Base-by-base conservation (phyloP, 257 asterid species). In the Ophiorrhiza pumila region DNA sequence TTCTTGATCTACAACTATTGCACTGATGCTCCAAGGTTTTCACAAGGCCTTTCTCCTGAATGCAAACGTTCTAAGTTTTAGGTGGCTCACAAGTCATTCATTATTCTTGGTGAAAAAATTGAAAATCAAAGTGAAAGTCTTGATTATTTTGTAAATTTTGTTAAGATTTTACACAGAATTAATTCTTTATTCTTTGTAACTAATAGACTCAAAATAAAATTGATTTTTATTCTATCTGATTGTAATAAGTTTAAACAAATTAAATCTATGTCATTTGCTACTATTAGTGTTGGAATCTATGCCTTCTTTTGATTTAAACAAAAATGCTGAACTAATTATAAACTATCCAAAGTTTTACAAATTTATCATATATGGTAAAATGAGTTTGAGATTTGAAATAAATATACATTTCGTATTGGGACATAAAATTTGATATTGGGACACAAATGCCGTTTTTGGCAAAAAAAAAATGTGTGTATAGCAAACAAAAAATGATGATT, bases 1-100 rank as follows among this genome's bases (percentile, higher is more conserved):
- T 76, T 73, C 14, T 78, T 80, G 85, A 60, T 86, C 17, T 86
- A 88, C 35, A 76, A 88, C 52, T 88, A 88, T 42, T 88, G 94
- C 32, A 57, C 71, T 14, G 91, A 86, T 84, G 17, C 8, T 46
- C 53, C 55, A 18, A 83, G 91, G 71, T 88, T 84, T 35, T 81
- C 91, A 0, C 72, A 60, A 25, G 89, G 94, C 4, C 25, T 72
- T 1, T 71, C 93, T 0, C 1, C 39, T 0, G 91, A 86, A 71
- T 88, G 94, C 83, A 83, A 32, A 31, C 74, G 72, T 8, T 74
- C 90, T 1, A 76, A 78, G 72, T 79, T 77, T 67, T 78, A 64
- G 70, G 23, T 46, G 15, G 23, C 15, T 71, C 34, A 23, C 4
- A 22, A 22, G 1, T 3, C 39, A n/a, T 25, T 56, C 0, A 0